Conservation (phyloP, 2,329 filamentous ascomycete species). For the Beauveria varroae region DNA sequence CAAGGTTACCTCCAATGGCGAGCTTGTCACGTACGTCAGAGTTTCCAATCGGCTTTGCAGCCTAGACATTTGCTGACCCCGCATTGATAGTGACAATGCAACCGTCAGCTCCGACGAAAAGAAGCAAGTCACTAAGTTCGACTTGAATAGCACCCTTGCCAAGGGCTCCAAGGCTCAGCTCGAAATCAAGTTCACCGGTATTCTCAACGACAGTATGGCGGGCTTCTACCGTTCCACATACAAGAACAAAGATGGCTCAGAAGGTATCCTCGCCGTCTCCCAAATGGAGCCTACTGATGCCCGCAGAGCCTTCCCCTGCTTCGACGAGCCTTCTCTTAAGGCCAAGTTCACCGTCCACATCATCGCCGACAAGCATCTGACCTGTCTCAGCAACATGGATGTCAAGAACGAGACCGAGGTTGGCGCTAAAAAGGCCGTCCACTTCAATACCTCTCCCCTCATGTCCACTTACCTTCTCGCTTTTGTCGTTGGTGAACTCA, state of each 20-base stretch:
- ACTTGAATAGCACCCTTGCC: slow-evolving; percentile 64
- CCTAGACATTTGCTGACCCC: neutral
- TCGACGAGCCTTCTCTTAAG: slow-evolving; percentile 92
- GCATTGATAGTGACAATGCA: slow-evolving; percentile 29
- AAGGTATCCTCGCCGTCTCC: slow-evolving; percentile 77
- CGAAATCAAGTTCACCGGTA: slow-evolving; percentile 58
- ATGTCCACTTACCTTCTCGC: slow-evolving; percentile 97
- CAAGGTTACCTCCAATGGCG: slow-evolving; percentile 36
- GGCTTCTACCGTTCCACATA: slow-evolving; percentile 96
- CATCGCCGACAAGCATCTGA: slow-evolving; percentile 82
- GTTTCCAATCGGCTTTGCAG: slow-evolving; percentile 13
- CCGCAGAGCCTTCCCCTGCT: slow-evolving; percentile 87
- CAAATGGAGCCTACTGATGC: slow-evolving; percentile 98
- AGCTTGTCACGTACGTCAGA: slow-evolving; percentile 35
- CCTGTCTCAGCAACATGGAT: slow-evolving; percentile 96
- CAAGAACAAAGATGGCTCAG: slow-evolving; percentile 71
- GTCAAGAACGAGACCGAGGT: slow-evolving; percentile 72
- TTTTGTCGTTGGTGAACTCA: slow-evolving; percentile 89
- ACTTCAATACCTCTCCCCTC: slow-evolving; percentile 82
- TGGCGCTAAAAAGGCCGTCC: slow-evolving; percentile 70
- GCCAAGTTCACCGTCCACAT: slow-evolving; percentile 87
- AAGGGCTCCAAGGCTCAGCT: slow-evolving; percentile 68
- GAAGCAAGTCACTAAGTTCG: slow-evolving; percentile 73
- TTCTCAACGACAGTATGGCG: slow-evolving; percentile 89
- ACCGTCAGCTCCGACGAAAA: slow-evolving; percentile 67